Conservation (phyloP, 306 rosid species). For the Potentilla sterilis region DNA sequence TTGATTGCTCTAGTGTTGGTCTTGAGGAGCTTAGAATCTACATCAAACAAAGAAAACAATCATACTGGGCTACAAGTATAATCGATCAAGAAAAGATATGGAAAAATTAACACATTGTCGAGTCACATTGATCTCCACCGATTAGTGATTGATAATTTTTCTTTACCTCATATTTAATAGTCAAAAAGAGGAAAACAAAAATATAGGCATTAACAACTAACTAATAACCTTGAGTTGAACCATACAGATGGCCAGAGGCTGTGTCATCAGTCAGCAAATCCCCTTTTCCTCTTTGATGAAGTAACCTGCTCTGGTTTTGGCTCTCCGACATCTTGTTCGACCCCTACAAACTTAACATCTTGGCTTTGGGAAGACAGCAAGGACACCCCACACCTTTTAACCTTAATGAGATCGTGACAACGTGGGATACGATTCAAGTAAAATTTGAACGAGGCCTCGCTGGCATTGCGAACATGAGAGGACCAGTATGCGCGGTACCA, state of each 20-base stretch:
- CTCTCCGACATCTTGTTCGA: not conserved
- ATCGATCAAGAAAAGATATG: not conserved
- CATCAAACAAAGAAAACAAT: conserved; percentile 19
- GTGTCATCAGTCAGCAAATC: not conserved
- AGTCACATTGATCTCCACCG: not conserved
- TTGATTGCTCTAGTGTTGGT: conserved; percentile 85
- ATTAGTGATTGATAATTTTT: not conserved
- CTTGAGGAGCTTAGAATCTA: conserved; percentile 89
- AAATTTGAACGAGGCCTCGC: not conserved
- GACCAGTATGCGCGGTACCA: not conserved
- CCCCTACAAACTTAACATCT: not conserved
- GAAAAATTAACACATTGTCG: not conserved
- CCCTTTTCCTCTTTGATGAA: not conserved
- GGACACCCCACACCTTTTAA: not conserved
- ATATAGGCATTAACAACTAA: no score
- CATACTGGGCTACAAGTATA: not conserved
- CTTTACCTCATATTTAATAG: not conserved
- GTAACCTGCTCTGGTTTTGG: not conserved
- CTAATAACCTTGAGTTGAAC: not conserved
- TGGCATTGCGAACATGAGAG: not conserved
- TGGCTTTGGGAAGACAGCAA: not conserved
- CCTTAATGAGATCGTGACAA: not conserved
- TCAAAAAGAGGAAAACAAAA: no score
- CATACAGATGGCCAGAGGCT: not conserved
- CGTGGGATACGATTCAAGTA: not conserved